Base-by-base conservation (phyloP, 139 green algal genomes). In the Chlamydomonas eustigma region DNA sequence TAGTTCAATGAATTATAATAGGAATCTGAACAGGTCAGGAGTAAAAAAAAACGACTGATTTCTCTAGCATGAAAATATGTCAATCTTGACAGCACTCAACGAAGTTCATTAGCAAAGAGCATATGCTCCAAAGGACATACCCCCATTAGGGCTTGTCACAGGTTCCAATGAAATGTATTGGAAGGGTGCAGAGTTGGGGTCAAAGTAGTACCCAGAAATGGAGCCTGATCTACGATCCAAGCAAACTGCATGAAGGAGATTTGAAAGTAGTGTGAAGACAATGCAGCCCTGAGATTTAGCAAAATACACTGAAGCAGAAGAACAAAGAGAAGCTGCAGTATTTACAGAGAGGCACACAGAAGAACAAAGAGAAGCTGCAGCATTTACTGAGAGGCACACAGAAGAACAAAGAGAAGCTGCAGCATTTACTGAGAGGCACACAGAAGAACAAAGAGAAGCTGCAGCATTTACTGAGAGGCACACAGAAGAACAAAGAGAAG, bases 61-160 rank as follows among this genome's bases (percentile, higher is more conserved):
- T n/a, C n/a, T n/a, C n/a, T n/a, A n/a, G n/a, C n/a, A n/a, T n/a
- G n/a, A n/a, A n/a, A n/a, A n/a, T n/a, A n/a, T n/a, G n/a, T n/a
- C n/a, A n/a, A n/a, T n/a, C n/a, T n/a, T n/a, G n/a, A n/a, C 4
- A 5, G 4, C 51, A 4, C n/a, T n/a, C n/a, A n/a, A n/a, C n/a
- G n/a, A n/a, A n/a, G 33, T 28, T 12, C 18, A 18, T 30, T 51
- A 73, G 32, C 66, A 2, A 36, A 65, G 69, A 1, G 37, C 68
- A 63, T 75, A 75, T 5, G 68, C 58, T 28, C 37, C 68, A 36
- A 75, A 75, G 4, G 68, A 64, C 68, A 75, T 75, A 35, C 68
- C 68, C 8, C 68, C 38, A n/a, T n/a, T 4, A 4, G 6, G 6
- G 38, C 37, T 22, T 24, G 33, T 31, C 6, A 58, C 8, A 5